Evolutionary conservation across 768 basidiomycete genomes (phyloP).

Genomic region (Pleurotus eryngii): DNA sequence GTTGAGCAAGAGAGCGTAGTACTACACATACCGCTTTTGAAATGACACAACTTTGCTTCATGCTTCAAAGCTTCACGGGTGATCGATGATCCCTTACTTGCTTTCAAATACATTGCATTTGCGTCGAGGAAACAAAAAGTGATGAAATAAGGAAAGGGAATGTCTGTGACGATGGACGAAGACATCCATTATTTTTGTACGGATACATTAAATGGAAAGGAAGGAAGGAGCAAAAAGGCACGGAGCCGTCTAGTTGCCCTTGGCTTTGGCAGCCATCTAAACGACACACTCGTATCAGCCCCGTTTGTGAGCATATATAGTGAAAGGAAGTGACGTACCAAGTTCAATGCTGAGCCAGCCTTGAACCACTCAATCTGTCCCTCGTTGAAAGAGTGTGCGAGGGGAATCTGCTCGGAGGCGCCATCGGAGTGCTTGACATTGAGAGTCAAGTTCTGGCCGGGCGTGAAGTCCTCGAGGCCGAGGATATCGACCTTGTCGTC

Average conservation of each 20-base stretch:
- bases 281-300: not conserved
- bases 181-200: constrained; percentile 5
- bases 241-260: not conserved
- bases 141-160: not conserved
- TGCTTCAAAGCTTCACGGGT: too few relatives aligned
- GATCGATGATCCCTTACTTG: too few relatives aligned
- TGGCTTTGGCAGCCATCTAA: constrained; percentile 13
- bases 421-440: constrained; percentile 83
- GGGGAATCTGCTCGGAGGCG: constrained; percentile 65
- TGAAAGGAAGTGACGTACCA: constrained; percentile 43
- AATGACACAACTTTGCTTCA: too few relatives aligned
- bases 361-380: constrained; percentile 99
- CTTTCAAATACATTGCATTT: not conserved
- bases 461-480: constrained; percentile 85
- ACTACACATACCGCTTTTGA: too few relatives aligned
- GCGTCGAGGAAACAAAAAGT: not conserved
- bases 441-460: constrained; percentile 88
- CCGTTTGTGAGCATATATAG: not conserved
- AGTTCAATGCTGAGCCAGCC: constrained; percentile 90
- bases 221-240: not conserved
- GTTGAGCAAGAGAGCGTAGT: too few relatives aligned
- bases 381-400: constrained; percentile 95
- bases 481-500: constrained; percentile 86
- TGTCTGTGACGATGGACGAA: not conserved
- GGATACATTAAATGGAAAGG: constrained; percentile 1